Evolutionary conservation across 768 basidiomycete genomes (phyloP).

Genomic region (Boletus subcaerulescens): DNA sequence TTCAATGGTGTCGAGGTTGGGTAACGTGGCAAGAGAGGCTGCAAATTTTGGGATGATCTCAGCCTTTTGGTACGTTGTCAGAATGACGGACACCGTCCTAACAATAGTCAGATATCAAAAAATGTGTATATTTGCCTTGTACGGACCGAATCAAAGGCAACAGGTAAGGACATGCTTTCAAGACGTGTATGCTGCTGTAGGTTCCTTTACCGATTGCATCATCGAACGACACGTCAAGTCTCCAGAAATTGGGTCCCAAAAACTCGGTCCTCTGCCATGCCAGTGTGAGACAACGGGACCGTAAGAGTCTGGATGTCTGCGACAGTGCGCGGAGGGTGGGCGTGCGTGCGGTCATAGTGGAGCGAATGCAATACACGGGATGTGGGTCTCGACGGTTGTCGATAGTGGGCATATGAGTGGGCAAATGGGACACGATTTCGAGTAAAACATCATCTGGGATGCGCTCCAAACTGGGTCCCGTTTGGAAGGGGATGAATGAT

Average conservation of each 20-base stretch:
- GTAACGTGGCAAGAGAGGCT: neutral
- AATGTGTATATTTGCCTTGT: neutral
- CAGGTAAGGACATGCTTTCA: slow-evolving; percentile 3
- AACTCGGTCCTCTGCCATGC: slow-evolving; percentile 12
- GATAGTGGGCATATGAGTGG: too few species aligned
- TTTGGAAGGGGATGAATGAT: too few species aligned
- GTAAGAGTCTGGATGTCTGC: slow-evolving; percentile 3
- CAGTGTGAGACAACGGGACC: slow-evolving; percentile 12
- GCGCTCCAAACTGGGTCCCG: too few species aligned
- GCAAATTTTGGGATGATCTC: slow-evolving; percentile 8
- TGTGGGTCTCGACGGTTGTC: too few species aligned
- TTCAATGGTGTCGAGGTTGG: slow-evolving; percentile 11
- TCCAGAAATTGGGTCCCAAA: neutral
- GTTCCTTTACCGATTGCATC: neutral
- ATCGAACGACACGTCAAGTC: neutral
- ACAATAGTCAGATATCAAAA: neutral
- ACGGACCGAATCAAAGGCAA: slow-evolving; percentile 5
- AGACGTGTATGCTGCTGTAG: neutral
- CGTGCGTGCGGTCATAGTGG: too few species aligned
- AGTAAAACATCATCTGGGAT: too few species aligned
- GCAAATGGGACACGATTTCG: too few species aligned
- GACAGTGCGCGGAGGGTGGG: too few species aligned
- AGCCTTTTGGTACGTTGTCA: neutral
- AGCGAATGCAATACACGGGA: too few species aligned
- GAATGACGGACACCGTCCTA: slow-evolving; percentile 1